Evolutionary conservation across 148 eudicot genomes (phyloP).

Genomic region (Dianthus caryophyllus): DNA sequence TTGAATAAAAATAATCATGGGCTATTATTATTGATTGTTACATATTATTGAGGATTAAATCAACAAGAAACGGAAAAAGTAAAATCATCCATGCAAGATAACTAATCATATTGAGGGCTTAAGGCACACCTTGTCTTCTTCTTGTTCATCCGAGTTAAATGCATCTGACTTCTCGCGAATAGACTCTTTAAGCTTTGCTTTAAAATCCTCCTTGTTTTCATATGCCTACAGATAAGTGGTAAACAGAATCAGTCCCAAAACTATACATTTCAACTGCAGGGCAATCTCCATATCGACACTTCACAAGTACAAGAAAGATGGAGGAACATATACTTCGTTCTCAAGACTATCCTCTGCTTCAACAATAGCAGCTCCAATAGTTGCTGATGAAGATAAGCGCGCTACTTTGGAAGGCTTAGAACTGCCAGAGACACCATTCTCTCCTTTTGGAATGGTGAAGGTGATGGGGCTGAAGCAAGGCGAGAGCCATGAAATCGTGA

Average conservation of each 20-base stretch:
- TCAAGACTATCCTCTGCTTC: slow-evolving; percentile 77
- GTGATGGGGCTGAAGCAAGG: slow-evolving; percentile 82
- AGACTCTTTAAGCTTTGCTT: slow-evolving; percentile 65
- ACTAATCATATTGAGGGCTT: neutral
- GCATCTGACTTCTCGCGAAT: slow-evolving; percentile 82
- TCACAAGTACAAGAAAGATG: slow-evolving; percentile 18
- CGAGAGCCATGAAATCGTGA: slow-evolving; percentile 88
- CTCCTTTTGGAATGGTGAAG: slow-evolving; percentile 66
- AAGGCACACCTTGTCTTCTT: slow-evolving; percentile 82
- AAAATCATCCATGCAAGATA: neutral
- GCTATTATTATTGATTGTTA: too few species aligned
- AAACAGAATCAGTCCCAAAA: neutral
- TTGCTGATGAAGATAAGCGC: slow-evolving; percentile 54
- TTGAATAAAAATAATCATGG: too few species aligned
- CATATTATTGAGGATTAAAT: too few species aligned
- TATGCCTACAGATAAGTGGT: slow-evolving; percentile 34
- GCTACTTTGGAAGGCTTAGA: slow-evolving; percentile 49
- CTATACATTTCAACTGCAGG: neutral
- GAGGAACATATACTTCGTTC: slow-evolving; percentile 51
- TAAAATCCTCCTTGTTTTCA: slow-evolving; percentile 86
- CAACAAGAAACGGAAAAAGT: neutral
- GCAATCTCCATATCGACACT: neutral
- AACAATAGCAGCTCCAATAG: slow-evolving; percentile 89
- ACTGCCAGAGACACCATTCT: slow-evolving; percentile 18
- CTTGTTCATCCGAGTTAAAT: slow-evolving; percentile 58